phyloP scores from a whole-genome alignment of 441 rosid genomes.

The Syzygium malaccense region DNA sequence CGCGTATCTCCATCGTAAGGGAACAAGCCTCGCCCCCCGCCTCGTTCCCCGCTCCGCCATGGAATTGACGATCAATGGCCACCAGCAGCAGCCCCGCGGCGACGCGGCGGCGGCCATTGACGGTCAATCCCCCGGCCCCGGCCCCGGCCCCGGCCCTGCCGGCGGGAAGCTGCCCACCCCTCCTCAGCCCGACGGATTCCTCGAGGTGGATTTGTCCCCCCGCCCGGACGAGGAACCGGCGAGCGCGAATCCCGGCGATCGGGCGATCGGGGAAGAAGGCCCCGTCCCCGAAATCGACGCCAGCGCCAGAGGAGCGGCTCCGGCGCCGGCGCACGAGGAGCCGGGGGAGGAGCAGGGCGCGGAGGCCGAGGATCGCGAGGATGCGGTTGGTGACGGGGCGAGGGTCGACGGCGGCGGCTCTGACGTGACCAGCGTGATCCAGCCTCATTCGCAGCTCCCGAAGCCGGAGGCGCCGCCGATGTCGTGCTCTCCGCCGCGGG shows the following conservation, averaged over 20 bases:
- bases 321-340: neutral
- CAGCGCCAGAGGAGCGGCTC: neutral
- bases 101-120: neutral
- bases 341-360: neutral
- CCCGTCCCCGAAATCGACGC: neutral
- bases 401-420: neutral
- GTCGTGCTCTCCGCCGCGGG: neutral
- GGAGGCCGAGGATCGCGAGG: neutral
- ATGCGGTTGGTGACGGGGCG: neutral
- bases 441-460: constrained; percentile 63
- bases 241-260: neutral
- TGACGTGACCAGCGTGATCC: constrained; percentile 10
- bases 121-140: neutral
- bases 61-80: neutral
- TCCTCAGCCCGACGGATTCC: neutral
- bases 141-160: neutral
- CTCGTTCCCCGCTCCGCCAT: neutral
- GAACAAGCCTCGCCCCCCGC: neutral
- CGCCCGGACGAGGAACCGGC: neutral
- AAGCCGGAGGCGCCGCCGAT: constrained; percentile 73
- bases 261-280: neutral
- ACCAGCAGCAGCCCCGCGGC: neutral
- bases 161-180: neutral
- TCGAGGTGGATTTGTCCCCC: neutral
- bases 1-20: neutral